A percentile compares a stretch with the other conserved stretches of the same genome.
Conservation (phyloP, 2,329 filamentous ascomycete genomes). For the Aspergillus sp. region DNA sequence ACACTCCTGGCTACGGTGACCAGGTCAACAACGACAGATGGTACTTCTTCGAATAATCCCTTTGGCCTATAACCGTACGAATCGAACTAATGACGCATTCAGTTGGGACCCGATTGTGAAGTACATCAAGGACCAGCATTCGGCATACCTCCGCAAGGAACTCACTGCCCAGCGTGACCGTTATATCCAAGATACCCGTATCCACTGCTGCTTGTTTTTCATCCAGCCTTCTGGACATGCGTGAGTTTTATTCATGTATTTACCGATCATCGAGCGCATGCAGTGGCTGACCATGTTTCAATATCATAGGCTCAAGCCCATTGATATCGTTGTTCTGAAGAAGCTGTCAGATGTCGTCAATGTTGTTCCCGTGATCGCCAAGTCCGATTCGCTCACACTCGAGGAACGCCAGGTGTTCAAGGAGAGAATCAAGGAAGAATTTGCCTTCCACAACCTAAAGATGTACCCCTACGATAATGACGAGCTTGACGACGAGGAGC, state of each 20-base stretch:
- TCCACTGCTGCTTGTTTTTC: conserved; percentile 99
- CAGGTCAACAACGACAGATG: conserved; percentile 99
- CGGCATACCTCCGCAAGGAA: conserved; percentile 97
- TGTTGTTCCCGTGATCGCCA: conserved; percentile 96
- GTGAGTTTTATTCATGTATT: conserved; percentile 24
- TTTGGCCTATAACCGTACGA: neutral
- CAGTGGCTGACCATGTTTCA: neutral
- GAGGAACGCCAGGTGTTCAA: conserved; percentile 97
- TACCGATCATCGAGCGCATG: neutral
- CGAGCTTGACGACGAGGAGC: conserved; percentile 95
- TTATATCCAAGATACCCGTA: conserved; percentile 98
- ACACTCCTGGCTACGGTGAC: conserved; percentile 96
- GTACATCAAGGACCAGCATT: conserved; percentile 99
- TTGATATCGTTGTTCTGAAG: conserved; percentile 99
- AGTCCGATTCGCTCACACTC: conserved; percentile 90
- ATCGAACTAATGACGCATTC: conserved; percentile 14
- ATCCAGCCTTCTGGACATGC: conserved; percentile 98
- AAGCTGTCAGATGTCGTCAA: conserved; percentile 99
- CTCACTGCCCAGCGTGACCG: conserved; percentile 97
- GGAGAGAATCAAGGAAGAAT: conserved; percentile 99
- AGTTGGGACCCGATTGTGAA: conserved; percentile 99
- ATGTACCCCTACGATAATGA: conserved; percentile 99
- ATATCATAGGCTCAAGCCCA: conserved; percentile 68
- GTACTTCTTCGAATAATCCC: conserved; percentile 25
- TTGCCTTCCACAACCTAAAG: conserved; percentile 98